Evolutionary conservation across 2,329 filamentous ascomycete species (phyloP), one percentile per base, ranked within the genome.

Genomic region (Sporothrix sp.): DNA sequence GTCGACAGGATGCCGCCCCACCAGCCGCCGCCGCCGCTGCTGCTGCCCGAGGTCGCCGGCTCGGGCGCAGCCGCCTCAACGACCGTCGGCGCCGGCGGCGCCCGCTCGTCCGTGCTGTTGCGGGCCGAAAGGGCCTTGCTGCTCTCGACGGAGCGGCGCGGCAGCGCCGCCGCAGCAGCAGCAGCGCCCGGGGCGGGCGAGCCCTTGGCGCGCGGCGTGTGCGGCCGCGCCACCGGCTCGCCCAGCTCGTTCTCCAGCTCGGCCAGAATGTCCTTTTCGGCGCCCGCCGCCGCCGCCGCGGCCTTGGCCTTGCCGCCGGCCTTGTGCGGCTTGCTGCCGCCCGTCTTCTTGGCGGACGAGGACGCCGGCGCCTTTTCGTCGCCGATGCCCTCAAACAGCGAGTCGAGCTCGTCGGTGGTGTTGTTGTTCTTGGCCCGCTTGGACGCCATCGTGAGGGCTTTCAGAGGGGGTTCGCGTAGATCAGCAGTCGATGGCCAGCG

Each of bases 1-100:
- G 87, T 90, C 37, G 86, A 87, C 61, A 93, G 77, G 48, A 96
- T 70, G 20, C 87, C 84, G 62, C 89, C 88, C 86, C 88, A 95
- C 85, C 88, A 94, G 50, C 88, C 84, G 57, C 87, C 87, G 53
- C 84, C n/a, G n/a, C n/a, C n/a, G n/a, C n/a, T n/a, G 58, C 59
- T 53, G 35, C n/a, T 35, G 23, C 25, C 18, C 2, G 38, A 27
- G 7, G 33, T 11, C 13, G 35, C 13, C 11, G 25, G 28, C 16
- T 35, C 25, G 20, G 13, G 9, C 18, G 43, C 53, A 54, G 51
- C 58, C 52, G 54, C 47, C 63, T 48, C 43, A 18, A 18, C 27
- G 13, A 9, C 25, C 40, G 66, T 63, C 4, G 68, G 20, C 4
- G 27, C 27, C 1, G 27, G 9, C 16, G 39, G 33, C 27, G 23